Conservation (phyloP, 2,329 filamentous ascomycete species). For the Neopestalotiopsis sp. region DNA sequence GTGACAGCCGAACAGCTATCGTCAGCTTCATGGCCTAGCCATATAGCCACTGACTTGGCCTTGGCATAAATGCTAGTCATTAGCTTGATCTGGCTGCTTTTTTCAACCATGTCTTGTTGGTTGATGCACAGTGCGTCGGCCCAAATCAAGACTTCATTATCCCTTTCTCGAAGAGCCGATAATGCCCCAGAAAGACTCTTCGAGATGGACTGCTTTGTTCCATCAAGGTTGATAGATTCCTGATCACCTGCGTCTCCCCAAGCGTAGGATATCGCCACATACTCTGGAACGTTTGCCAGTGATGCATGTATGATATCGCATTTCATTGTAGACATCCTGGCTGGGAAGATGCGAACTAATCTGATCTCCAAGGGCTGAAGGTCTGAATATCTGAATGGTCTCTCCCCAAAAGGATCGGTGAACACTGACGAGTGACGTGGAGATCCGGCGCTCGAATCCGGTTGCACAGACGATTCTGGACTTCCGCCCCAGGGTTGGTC, state of each 20-base stretch:
- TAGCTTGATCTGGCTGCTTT: neutral
- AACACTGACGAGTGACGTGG: too few relatives aligned
- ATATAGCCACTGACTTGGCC: neutral
- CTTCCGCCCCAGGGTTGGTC: too few relatives aligned
- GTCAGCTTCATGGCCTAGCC: neutral
- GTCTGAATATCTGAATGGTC: neutral
- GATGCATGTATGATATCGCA: neutral
- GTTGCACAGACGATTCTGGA: too few relatives aligned
- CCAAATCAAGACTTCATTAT: neutral
- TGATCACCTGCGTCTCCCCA: neutral
- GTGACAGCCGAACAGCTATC: neutral
- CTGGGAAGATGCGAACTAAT: neutral
- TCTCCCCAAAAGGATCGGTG: neutral
- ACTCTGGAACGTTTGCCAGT: neutral
- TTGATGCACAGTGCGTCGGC: constrained; percentile 12
- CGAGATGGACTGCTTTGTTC: neutral
- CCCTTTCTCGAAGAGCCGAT: neutral
- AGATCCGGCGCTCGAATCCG: too few relatives aligned
- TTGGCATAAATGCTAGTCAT: constrained; percentile 7
- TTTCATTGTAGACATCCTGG: neutral
- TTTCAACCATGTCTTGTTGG: neutral
- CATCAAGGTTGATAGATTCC: neutral
- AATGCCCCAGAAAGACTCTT: neutral
- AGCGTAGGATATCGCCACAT: neutral
- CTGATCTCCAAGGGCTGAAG: neutral